phyloP scores from a whole-genome alignment of 164 flowering plant genomes.

The Chloranthus sessilifolius region DNA sequence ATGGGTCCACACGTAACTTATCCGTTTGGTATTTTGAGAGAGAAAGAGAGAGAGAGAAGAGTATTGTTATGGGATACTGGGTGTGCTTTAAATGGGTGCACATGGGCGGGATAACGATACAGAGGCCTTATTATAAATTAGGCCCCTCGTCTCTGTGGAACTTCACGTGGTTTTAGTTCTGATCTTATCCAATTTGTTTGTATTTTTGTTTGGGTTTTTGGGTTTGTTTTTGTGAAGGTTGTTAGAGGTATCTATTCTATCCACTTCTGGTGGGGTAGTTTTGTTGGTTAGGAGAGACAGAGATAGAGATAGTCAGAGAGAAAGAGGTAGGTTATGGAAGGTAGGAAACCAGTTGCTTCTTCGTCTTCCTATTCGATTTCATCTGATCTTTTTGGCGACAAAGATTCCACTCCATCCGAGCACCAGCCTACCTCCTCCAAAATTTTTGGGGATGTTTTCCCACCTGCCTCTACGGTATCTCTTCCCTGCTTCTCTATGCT shows the following conservation, averaged over 20 bases:
- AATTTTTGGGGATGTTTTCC: conserved; percentile 4
- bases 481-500: no score
- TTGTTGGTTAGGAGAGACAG: conserved; percentile 4
- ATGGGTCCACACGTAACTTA: conserved; percentile 9
- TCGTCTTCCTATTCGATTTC: background rate
- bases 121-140: no score
- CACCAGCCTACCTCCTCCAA: background rate
- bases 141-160: background rate
- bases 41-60: conserved; percentile 1
- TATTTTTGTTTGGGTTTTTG: background rate
- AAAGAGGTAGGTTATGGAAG: conserved; percentile 4
- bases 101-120: conserved; percentile 1
- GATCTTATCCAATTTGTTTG: background rate
- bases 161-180: conserved; percentile 4
- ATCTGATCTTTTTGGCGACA: conserved; percentile 2
- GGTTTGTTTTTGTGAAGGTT: background rate
- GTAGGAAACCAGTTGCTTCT: background rate
- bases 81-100: conserved; percentile 7
- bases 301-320: no score
- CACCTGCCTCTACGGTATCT: background rate
- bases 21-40: conserved; percentile 2
- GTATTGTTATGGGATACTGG: background rate
- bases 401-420: background rate
- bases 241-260: background rate
- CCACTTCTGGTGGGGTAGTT: background rate